These are phyloP conservation scores for Leccinum boreale DNA, from an alignment of 768 basidiomycete species.

Conservation along the genomic window DNA sequence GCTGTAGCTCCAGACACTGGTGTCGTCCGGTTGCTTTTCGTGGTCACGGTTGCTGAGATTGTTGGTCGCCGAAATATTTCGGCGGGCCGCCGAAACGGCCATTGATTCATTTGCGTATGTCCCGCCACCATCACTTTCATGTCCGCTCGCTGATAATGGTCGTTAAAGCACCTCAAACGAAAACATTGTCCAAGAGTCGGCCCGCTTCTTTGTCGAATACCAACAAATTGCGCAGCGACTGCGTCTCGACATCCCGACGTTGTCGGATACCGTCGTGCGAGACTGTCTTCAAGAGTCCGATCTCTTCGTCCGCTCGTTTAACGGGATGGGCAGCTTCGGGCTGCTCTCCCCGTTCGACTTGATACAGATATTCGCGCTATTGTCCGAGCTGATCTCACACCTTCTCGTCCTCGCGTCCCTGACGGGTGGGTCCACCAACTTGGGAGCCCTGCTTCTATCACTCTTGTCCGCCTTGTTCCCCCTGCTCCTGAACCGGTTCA, in stretches of 20 bases:
- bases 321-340: constrained; percentile 69
- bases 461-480: constrained; percentile 61
- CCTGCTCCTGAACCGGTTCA: constrained; percentile 51
- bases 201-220: constrained; percentile 72
- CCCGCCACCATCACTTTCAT: constrained; percentile 12
- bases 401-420: constrained; percentile 65
- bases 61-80: constrained; percentile 57
- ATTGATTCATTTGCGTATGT: constrained; percentile 76
- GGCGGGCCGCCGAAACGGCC: constrained; percentile 60
- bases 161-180: constrained; percentile 63
- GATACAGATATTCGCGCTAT: constrained; percentile 65
- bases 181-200: constrained; percentile 67
- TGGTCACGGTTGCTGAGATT: constrained; percentile 62
- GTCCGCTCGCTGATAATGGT: constrained; percentile 5
- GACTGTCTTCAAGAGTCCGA: constrained; percentile 86
- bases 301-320: constrained; percentile 79
- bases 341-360: constrained; percentile 79
- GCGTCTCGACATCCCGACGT: constrained; percentile 73
- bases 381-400: constrained; percentile 72
- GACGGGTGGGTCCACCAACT: constrained; percentile 50
- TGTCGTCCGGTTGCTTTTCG: constrained; percentile 69
- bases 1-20: constrained; percentile 60
- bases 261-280: constrained; percentile 67
- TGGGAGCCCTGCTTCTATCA: constrained; percentile 58
- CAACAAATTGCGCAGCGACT: constrained; percentile 76